These are phyloP conservation scores for Allium sativum DNA, from an alignment of 106 monocot genomes.

Conservation along the genomic window DNA sequence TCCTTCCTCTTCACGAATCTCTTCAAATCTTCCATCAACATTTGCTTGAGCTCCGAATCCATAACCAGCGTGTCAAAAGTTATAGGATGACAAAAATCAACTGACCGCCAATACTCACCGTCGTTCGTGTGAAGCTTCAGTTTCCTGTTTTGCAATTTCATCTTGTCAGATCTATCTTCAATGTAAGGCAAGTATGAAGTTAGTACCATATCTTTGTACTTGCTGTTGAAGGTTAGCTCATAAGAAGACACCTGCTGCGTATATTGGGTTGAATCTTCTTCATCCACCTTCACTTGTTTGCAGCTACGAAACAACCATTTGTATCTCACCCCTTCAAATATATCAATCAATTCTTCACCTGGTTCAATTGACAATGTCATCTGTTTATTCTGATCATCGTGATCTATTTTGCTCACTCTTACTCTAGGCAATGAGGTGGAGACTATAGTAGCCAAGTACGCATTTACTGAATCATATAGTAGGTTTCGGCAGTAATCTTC, in stretches of 20 bases:
- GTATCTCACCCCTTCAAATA: constrained; percentile 24
- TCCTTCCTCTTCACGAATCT: constrained; percentile 28
- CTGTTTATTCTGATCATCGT: not conserved
- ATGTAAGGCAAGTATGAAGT: constrained; percentile 19
- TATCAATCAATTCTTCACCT: constrained; percentile 25
- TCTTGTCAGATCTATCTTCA: constrained; percentile 8
- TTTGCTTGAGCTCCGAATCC: constrained; percentile 24
- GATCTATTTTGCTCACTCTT: constrained; percentile 12
- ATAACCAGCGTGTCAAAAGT: constrained; percentile 42
- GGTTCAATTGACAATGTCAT: constrained; percentile 14
- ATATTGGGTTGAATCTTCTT: too few species aligned
- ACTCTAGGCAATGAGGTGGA: constrained; percentile 9
- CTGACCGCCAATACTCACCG: constrained; percentile 10
- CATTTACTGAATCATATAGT: constrained; percentile 11
- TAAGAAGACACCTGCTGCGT: not conserved
- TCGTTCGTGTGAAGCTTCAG: constrained; percentile 25
- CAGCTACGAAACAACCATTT: constrained; percentile 15
- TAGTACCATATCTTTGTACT: constrained; percentile 18
- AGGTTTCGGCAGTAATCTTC: constrained; percentile 17
- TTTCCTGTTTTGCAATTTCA: constrained; percentile 3
- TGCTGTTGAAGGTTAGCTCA: constrained; percentile 30
- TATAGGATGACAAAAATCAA: constrained; percentile 26
- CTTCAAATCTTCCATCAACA: constrained; percentile 21
- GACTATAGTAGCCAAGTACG: constrained; percentile 18
- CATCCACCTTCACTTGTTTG: not conserved